Evolutionary conservation across 225 moss, liverwort and hornwort species (phyloP).

Genomic region (Polytrichum formosum): DNA sequence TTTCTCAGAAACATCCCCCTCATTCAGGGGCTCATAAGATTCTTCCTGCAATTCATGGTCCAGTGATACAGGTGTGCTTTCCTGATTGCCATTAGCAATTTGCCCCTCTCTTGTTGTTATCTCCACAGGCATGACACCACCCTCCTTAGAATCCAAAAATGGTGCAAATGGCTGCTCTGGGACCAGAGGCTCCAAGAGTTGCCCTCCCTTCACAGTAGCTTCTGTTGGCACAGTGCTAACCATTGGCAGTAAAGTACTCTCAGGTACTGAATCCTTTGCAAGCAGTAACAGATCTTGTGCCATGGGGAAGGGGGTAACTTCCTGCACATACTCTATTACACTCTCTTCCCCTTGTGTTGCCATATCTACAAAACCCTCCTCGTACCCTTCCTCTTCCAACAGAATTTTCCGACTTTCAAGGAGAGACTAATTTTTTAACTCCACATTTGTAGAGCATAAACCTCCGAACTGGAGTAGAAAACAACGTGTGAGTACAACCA

Average conservation of each 20-base stretch:
- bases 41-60: background rate
- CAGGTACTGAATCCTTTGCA: conserved; percentile 30
- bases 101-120: background rate
- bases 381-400: background rate
- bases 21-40: background rate
- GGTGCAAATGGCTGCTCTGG: conserved; percentile 9
- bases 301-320: conserved; percentile 47
- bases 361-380: conserved; percentile 10
- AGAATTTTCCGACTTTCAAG: background rate
- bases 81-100: background rate
- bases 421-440: background rate
- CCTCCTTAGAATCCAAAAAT: conserved; percentile 12
- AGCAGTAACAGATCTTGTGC: conserved; percentile 37
- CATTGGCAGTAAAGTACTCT: conserved; percentile 16
- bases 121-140: conserved; percentile 21
- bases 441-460: background rate
- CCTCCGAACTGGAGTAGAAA: background rate
- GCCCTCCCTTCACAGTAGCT: conserved; percentile 21
- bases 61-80: background rate
- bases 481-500: background rate
- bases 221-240: conserved; percentile 19
- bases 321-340: conserved; percentile 42
- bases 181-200: conserved; percentile 10
- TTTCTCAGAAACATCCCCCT: background rate
- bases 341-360: conserved; percentile 43